Evolutionary conservation across 495 filamentous ascomycete species (phyloP).

Genomic region (Aspergillus steynii): DNA sequence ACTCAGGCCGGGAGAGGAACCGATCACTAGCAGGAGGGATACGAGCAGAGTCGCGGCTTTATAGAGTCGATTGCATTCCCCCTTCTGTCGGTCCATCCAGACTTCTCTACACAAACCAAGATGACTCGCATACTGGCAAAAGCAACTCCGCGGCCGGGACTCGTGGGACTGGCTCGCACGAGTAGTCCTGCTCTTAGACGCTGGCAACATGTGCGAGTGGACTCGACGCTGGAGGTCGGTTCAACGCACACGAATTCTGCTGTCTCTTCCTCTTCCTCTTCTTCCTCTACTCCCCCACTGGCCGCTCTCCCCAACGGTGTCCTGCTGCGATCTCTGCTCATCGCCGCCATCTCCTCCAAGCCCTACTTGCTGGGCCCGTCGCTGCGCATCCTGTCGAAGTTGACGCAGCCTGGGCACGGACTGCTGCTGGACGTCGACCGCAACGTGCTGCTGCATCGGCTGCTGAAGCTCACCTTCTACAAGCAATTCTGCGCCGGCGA

Average conservation of each 20-base stretch:
- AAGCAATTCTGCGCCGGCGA: constrained; percentile 51
- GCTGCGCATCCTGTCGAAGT: constrained; percentile 60
- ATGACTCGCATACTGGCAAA: background rate
- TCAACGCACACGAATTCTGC: background rate
- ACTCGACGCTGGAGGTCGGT: background rate
- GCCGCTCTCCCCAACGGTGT: constrained; percentile 66
- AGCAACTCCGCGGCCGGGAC: background rate
- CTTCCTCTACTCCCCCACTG: constrained; percentile 46
- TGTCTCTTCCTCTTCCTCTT: background rate
- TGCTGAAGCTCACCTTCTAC: constrained; percentile 49
- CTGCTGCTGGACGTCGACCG: constrained; percentile 41
- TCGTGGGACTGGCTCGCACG: background rate
- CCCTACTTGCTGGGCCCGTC: constrained; percentile 64
- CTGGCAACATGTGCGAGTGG: background rate
- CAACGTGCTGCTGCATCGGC: constrained; percentile 39
- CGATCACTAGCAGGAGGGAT: background rate
- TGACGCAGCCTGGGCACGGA: constrained; percentile 38
- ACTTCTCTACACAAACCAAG: background rate
- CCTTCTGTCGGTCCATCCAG: no score
- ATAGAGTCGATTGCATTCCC: background rate
- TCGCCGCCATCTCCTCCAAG: constrained; percentile 74
- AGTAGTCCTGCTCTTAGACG: background rate
- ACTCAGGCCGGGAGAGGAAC: background rate
- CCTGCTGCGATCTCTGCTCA: constrained; percentile 73
- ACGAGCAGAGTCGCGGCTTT: background rate